Evolutionary conservation across 2,329 filamentous ascomycete genomes (phyloP).

Genomic region (Escovopsis sp.): DNA sequence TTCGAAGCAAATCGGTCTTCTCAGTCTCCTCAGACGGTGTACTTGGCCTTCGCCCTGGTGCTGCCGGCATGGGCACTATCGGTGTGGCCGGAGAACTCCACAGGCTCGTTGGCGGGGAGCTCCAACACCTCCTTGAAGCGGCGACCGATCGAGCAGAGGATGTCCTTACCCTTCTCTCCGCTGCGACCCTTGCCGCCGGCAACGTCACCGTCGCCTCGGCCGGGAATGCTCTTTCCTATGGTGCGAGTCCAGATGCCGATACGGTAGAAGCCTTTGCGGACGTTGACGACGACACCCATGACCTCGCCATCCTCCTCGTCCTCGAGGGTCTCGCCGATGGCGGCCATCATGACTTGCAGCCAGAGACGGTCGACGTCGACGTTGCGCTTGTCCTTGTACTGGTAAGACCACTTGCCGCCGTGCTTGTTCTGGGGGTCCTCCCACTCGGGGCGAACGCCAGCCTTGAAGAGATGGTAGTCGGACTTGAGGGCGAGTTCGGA

Average conservation of each 20-base stretch:
- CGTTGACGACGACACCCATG: constrained; percentile 98
- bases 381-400: constrained; percentile 89
- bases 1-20: too few relatives aligned
- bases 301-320: constrained; percentile 89
- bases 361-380: constrained; percentile 90
- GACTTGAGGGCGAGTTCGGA: constrained; percentile 95
- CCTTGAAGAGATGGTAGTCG: constrained; percentile 99
- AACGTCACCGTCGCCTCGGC: constrained; percentile 57
- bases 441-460: constrained; percentile 93
- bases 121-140: constrained; percentile 88
- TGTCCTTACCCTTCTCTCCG: constrained; percentile 69
- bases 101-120: constrained; percentile 57
- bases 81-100: constrained; percentile 95
- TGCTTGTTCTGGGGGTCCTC: constrained; percentile 98
- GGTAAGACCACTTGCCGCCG: constrained; percentile 96
- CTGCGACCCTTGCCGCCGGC: constrained; percentile 66
- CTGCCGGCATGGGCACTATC: constrained; percentile 87
- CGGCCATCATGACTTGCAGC: constrained; percentile 92
- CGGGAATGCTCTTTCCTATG: constrained; percentile 69
- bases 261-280: constrained; percentile 95
- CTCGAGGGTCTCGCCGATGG: constrained; percentile 95
- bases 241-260: constrained; percentile 96
- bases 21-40: constrained; percentile 46
- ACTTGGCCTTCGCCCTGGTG: constrained; percentile 91
- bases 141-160: constrained; percentile 70